Evolutionary conservation across 805 yeast genomes (phyloP), one percentile per base, ranked within the genome.

Genomic region (Saccharomycopsis sp.): DNA sequence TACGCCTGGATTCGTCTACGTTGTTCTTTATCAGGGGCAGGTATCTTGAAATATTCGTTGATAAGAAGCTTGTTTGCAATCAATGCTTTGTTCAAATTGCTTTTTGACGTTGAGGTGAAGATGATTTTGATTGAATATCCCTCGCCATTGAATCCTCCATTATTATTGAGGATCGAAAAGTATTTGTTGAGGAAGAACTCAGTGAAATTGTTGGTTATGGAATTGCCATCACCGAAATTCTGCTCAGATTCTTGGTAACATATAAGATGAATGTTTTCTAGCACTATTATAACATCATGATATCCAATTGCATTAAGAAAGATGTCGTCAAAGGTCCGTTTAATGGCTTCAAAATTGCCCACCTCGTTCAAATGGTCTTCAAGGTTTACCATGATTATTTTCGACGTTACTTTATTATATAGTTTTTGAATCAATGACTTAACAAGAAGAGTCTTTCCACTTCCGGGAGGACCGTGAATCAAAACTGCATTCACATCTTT

Each of bases 181-280:
- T 82, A 75, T 23, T 75, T 70, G 34, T 74, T 77, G 53, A 82
- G 70, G 52, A 93, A 73, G 47, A 75, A 76, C 66, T 87, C 92
- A 1, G 88, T 76, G 12, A 88, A 67, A 68, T 87, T 94, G 29
- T 79, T 76, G 2, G 92, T 80, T 41, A 78, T 74, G 0, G 88
- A 76, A 65, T 86, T 93, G 74, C 80, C 58, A 52, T 54, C 56
- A 2, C 35, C 41, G n/a, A 62, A 63, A 15, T 55, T 57, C 44
- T 73, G 72, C 54, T 82, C 80, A 24, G 74, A 72, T 63, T 86
- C 92, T 1, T 86, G 86, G 0, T 90, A 82, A 47, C 90, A 76
- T 14, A 92, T 66, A 60, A 81, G 78, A 64, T 92, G 96, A 15
- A 90, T 69, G 62, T 91, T 90, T 64, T 93, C 98, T 20, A 93